Conservation (phyloP, 2,329 filamentous ascomycete species). For the Hymenoscyphus occultus region DNA sequence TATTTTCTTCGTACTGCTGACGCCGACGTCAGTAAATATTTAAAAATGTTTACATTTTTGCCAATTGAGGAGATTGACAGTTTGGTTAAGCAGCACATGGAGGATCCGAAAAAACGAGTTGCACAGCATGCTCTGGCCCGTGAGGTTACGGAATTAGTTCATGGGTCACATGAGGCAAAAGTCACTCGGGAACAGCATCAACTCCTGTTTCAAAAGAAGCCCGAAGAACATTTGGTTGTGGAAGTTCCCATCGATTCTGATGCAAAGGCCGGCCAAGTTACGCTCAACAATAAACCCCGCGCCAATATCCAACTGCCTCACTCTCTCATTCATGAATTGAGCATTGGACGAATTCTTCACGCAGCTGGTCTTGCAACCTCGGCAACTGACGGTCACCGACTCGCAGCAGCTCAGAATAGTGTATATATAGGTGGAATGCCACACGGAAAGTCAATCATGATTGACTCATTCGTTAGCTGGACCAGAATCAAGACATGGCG, state of each 20-base stretch:
- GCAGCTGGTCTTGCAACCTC: constrained; percentile 58
- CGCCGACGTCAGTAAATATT: constrained; percentile 72
- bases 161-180: constrained; percentile 64
- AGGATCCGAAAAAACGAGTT: constrained; percentile 66
- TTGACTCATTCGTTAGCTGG: constrained; percentile 55
- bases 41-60: constrained; percentile 89
- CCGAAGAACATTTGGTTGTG: constrained; percentile 4
- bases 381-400: constrained; percentile 55
- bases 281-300: constrained; percentile 47
- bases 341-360: constrained; percentile 57
- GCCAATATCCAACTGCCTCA: constrained; percentile 58
- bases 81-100: constrained; percentile 65
- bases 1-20: constrained; percentile 86
- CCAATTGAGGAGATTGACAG: constrained; percentile 64
- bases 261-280: constrained; percentile 18
- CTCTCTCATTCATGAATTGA: constrained; percentile 51
- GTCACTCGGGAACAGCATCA: constrained; percentile 57
- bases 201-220: constrained; percentile 13
- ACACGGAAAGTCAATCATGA: constrained; percentile 43
- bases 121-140: constrained; percentile 82
- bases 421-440: constrained; percentile 59
- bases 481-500: constrained; percentile 59
- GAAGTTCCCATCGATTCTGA: constrained; percentile 11
- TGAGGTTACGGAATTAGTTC: constrained; percentile 78
- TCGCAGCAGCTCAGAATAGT: constrained; percentile 53